Evolutionary conservation across 352 stramenopile genomes (phyloP).

Genomic region (Phytophthora pseudosyringae): DNA sequence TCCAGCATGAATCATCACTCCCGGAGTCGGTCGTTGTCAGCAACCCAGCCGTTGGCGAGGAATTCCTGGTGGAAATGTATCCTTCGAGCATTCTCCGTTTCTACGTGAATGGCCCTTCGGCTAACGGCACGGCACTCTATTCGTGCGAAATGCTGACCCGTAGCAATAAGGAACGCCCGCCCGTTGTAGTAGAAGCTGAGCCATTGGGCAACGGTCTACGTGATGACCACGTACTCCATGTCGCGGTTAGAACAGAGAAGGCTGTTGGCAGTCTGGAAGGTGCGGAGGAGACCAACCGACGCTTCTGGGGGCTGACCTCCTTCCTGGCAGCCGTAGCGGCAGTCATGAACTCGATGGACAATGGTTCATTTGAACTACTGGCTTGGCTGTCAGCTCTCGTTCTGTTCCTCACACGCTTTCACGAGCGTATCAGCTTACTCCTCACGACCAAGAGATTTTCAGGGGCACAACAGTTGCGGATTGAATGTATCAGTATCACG

Average conservation of each 20-base stretch:
- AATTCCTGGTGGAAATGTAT: conserved; percentile 73
- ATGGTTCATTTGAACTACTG: conserved; percentile 51
- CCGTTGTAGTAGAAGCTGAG: conserved; percentile 54
- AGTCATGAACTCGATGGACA: conserved; percentile 52
- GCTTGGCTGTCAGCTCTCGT: conserved; percentile 59
- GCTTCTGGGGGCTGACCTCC: conserved; percentile 55
- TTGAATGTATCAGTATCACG: conserved; percentile 49
- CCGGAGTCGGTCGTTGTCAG: conserved; percentile 60
- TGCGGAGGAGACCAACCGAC: conserved; percentile 37
- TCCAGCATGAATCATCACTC: conserved; percentile 75
- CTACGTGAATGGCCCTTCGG: conserved; percentile 70
- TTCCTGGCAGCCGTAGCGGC: conserved; percentile 49
- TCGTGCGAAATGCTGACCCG: conserved; percentile 63
- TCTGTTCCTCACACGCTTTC: conserved; percentile 61
- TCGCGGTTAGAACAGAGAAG: conserved; percentile 45
- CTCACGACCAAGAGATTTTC: conserved; percentile 60
- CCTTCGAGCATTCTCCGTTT: conserved; percentile 71
- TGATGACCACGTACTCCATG: conserved; percentile 50
- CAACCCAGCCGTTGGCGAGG: conserved; percentile 54
- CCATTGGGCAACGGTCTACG: conserved; percentile 42
- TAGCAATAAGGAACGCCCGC: conserved; percentile 23
- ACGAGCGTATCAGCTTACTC: conserved; percentile 59
- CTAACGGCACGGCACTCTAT: conserved; percentile 61
- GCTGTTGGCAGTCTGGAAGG: conserved; percentile 23
- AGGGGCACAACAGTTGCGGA: conserved; percentile 37